Base-by-base conservation (phyloP, 352 stramenopile species). In the Pythium vanterpoolii region DNA sequence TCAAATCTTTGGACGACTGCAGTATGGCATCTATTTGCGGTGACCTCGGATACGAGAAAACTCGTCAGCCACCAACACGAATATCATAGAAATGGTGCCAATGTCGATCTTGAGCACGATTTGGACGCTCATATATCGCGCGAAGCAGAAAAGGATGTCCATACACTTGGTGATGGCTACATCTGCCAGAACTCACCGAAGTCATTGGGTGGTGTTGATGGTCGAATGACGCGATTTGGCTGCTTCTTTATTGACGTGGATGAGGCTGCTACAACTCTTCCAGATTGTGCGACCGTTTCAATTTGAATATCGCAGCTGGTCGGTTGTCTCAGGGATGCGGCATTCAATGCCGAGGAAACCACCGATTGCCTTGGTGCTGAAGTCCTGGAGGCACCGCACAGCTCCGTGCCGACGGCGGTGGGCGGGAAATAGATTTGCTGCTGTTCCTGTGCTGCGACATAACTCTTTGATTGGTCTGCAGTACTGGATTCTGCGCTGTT, bases 161-260 rank as follows among this genome's bases (percentile, higher is more conserved):
- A 13, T 36, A 36, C 13, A 13, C 31, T 36, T 36, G 31, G 31
- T 36, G 31, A 36, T 36, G 31, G 24, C 31, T 55, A 63, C 56
- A 63, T 63, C 24, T 64, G 46, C 57, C 57, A 64, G 18, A 64
- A 64, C 38, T 64, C 57, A 14, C 57, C 57, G 13, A 64, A 64
- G 19, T 58, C 48, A 38, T 64, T 48, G 14, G 11, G 4, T 48
- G 27, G 55, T 31, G 31, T 18, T 24, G 33, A 28, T 34, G 23
- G n/a, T n/a, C 33, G 26, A 21, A 16, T 23, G 5, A 9, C 5
- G 31, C 19, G 31, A 31, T 21, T 28, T 44, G 21, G 31, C 19
- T 18, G 48, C 33, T 40, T 30, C 10, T 46, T 26, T 24, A 21
- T 46, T 26, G 40, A 46, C 18, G 4, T 26, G 24, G 40, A 46